Conservation (phyloP, 2,329 filamentous ascomycete species). For the Stachybotrys elegans region DNA sequence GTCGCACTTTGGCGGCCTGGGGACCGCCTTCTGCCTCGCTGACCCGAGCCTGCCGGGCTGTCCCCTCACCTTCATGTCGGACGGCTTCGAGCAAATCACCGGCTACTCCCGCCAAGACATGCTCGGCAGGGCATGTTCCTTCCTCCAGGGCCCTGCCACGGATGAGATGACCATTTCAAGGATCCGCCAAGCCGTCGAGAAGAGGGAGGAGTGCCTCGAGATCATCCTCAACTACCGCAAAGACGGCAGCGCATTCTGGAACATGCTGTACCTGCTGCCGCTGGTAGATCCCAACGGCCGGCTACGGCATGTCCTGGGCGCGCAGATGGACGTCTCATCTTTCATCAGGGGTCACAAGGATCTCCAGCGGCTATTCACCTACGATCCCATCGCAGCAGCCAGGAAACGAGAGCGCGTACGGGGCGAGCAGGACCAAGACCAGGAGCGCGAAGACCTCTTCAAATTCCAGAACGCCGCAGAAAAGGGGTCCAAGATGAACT, state of each 20-base stretch:
- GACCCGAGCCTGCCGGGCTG: conserved; percentile 45
- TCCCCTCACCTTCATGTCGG: conserved; percentile 43
- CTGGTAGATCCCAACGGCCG: conserved; percentile 42
- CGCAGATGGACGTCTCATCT: conserved; percentile 53
- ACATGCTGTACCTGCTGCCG: conserved; percentile 49
- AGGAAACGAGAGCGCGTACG: conserved; percentile 11
- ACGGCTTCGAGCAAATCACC: conserved; percentile 47
- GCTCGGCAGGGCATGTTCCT: conserved; percentile 43
- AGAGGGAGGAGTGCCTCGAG: conserved; percentile 40
- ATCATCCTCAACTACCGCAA: conserved; percentile 47
- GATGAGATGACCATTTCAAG: conserved; percentile 34
- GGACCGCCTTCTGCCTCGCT: conserved; percentile 53
- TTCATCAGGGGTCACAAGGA: conserved; percentile 45
- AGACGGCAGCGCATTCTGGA: conserved; percentile 51
- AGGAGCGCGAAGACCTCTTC: conserved; percentile 21
- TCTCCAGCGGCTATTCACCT: conserved; percentile 43
- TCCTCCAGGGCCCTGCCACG: conserved; percentile 43
- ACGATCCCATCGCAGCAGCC: conserved; percentile 16
- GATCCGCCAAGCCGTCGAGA: conserved; percentile 34
- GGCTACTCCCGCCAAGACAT: conserved; percentile 43
- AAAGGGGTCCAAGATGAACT: conserved; percentile 21
- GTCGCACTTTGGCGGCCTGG: conserved; percentile 46
- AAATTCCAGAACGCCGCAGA: conserved; percentile 11
- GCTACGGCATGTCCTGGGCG: conserved; percentile 48
- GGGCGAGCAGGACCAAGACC: conserved; percentile 13